Evolutionary conservation across 305 asterid genomes (phyloP).

Genomic region (Solanum hybrid): DNA sequence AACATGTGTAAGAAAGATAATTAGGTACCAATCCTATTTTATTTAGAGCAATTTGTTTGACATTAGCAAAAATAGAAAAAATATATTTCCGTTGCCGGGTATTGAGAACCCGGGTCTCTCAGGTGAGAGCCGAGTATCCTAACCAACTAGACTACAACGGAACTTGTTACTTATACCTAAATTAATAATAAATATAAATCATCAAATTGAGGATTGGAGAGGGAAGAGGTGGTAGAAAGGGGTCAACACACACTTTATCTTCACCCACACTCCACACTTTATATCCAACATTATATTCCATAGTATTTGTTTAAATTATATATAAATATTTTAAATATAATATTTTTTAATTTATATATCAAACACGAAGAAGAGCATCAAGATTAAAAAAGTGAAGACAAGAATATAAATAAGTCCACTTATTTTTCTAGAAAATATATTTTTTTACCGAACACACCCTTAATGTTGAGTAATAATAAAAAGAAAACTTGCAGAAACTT

Average conservation of each 20-base stretch:
- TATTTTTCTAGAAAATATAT: too few species aligned
- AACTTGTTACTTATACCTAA: neutral
- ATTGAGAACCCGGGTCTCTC: constrained; percentile 43
- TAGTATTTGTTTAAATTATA: too few species aligned
- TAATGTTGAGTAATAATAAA: neutral
- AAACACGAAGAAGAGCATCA: neutral
- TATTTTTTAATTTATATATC: too few species aligned
- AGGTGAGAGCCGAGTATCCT: constrained; percentile 45
- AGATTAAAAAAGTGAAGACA: neutral
- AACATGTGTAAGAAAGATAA: neutral
- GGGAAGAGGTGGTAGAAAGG: neutral
- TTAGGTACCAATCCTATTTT: neutral
- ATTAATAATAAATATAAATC: neutral
- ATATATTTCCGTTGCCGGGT: neutral
- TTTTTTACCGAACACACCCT: neutral
- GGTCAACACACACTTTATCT: neutral
- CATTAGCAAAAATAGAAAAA: neutral
- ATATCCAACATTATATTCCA: neutral
- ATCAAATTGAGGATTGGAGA: neutral
- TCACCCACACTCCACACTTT: neutral
- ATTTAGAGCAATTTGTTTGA: neutral
- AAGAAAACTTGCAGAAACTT: neutral
- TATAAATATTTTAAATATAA: too few species aligned
- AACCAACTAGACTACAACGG: constrained; percentile 43
- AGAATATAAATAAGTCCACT: neutral